phyloP scores from a whole-genome alignment of 2,329 filamentous ascomycete species.

The Orbilia ellipsospora region DNA sequence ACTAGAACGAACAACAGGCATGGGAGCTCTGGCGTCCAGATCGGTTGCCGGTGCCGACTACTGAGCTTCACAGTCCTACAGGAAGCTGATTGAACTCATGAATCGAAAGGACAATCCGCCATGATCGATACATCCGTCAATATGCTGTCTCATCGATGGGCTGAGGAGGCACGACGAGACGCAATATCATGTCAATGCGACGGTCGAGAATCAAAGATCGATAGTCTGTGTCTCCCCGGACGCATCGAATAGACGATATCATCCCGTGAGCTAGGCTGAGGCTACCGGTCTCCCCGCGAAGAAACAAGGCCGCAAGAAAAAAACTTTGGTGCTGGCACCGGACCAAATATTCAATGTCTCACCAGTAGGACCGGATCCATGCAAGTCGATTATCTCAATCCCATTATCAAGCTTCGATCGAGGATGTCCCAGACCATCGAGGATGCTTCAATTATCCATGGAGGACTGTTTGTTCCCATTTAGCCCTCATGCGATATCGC shows the following conservation, averaged over 20 bases:
- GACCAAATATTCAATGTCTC: slow-evolving; percentile 27
- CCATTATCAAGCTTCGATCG: neutral
- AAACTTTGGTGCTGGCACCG: too few relatives aligned
- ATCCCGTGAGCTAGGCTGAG: slow-evolving; percentile 28
- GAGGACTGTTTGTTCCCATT: slow-evolving; percentile 14
- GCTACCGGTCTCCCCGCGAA: slow-evolving; percentile 41
- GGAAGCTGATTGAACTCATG: too few relatives aligned
- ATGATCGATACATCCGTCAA: too few relatives aligned
- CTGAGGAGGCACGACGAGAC: too few relatives aligned
- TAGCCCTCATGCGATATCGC: slow-evolving; percentile 17
- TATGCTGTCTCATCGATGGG: too few relatives aligned
- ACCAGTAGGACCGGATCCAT: slow-evolving; percentile 20
- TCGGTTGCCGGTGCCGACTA: too few relatives aligned
- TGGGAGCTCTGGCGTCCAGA: too few relatives aligned
- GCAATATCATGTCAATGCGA: slow-evolving; percentile 21
- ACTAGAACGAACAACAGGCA: too few relatives aligned
- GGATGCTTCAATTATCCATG: neutral
- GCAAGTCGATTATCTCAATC: slow-evolving; percentile 11
- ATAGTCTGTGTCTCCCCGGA: slow-evolving; percentile 3
- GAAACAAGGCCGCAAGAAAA: neutral
- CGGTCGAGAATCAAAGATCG: slow-evolving; percentile 35
- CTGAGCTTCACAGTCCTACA: too few relatives aligned
- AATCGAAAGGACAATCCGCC: too few relatives aligned
- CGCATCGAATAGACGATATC: neutral
- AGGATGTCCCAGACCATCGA: neutral